These are phyloP conservation scores for Cladophialophora bantiana DNA, from an alignment of 2,329 filamentous ascomycete genomes.

Conservation along the genomic window DNA sequence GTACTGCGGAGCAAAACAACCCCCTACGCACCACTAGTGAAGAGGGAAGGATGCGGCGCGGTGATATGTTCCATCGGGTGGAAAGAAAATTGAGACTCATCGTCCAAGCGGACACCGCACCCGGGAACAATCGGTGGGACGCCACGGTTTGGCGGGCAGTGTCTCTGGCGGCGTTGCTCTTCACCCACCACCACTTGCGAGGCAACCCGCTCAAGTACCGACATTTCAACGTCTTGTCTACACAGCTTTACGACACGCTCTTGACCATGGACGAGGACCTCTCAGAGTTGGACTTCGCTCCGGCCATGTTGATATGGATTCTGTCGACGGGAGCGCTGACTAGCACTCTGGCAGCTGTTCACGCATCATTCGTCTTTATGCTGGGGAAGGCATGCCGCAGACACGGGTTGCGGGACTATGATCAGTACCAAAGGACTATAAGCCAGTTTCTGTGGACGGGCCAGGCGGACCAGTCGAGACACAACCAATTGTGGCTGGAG, in stretches of 20 bases:
- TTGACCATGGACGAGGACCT: slow-evolving; percentile 28
- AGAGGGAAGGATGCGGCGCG: slow-evolving; percentile 22
- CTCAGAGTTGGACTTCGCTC: slow-evolving; percentile 28
- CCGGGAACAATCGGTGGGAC: slow-evolving; percentile 10
- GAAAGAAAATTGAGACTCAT: slow-evolving; percentile 27
- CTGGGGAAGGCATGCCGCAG: slow-evolving; percentile 22
- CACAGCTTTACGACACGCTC: slow-evolving; percentile 24
- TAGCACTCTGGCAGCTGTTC: neutral
- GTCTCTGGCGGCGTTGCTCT: slow-evolving; percentile 25
- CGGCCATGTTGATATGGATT: slow-evolving; percentile 27
- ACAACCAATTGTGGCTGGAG: slow-evolving; percentile 21
- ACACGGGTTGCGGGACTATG: slow-evolving; percentile 21
- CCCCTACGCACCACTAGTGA: slow-evolving; percentile 20
- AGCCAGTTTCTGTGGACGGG: slow-evolving; percentile 30
- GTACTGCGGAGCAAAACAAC: slow-evolving; percentile 21
- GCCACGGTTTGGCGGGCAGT: slow-evolving; percentile 25
- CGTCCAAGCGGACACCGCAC: neutral
- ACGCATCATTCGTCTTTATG: slow-evolving; percentile 22
- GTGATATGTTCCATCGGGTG: slow-evolving; percentile 27
- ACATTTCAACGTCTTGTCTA: slow-evolving; percentile 27
- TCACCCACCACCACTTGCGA: slow-evolving; percentile 27
- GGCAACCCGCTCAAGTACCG: slow-evolving; percentile 32
- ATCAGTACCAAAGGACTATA: slow-evolving; percentile 16
- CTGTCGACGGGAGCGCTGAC: slow-evolving; percentile 22
- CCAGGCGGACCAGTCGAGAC: slow-evolving; percentile 27